A percentile compares a stretch with the other conserved stretches of the same genome.
phyloP scores from a whole-genome alignment of 2,329 filamentous ascomycete genomes.

The Xylaria sp. region DNA sequence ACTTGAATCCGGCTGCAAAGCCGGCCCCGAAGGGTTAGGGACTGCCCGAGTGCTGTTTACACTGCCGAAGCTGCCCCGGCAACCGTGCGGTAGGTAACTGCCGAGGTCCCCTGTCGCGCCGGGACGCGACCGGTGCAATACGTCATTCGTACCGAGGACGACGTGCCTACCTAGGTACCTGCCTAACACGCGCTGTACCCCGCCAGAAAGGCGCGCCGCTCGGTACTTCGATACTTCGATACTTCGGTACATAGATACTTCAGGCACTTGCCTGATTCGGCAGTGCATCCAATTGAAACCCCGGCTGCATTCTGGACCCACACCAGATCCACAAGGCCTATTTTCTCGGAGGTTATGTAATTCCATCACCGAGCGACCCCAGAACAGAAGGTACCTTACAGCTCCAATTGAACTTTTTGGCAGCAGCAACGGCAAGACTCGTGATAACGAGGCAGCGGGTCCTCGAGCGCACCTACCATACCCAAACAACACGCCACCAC shows the following conservation, averaged over 20 bases:
- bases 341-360: conserved; percentile 26
- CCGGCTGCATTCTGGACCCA: background rate
- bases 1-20: no score
- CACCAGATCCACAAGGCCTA: background rate
- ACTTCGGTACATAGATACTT: background rate
- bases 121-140: no score
- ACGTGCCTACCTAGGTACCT: no score
- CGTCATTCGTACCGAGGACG: no score
- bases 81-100: background rate
- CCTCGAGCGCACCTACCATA: background rate
- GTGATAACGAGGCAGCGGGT: conserved; percentile 6
- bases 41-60: no score
- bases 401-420: conserved; percentile 25
- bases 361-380: conserved; percentile 24
- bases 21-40: no score
- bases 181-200: no score
- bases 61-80: no score
- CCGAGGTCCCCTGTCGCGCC: background rate
- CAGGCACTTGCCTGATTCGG: no score
- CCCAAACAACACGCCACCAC: background rate
- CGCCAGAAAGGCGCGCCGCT: background rate
- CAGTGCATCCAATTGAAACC: background rate
- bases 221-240: background rate
- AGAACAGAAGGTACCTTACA: background rate
- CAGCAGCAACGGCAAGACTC: conserved; percentile 6